Evolutionary conservation across 1,284 basidiomycete species (phyloP).

Genomic region (Heliocybe sulcata): DNA sequence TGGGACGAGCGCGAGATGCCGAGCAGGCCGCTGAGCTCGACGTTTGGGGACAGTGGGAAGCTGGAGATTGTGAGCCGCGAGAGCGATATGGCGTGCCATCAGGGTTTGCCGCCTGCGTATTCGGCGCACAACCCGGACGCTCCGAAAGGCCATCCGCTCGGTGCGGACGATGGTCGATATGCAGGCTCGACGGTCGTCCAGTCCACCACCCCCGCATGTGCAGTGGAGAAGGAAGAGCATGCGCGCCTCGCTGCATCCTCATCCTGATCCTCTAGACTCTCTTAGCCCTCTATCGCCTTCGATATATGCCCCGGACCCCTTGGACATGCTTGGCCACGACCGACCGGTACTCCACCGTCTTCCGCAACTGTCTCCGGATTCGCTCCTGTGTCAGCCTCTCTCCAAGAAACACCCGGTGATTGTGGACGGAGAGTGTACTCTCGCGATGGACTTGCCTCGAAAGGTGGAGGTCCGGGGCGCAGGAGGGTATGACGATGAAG

Average conservation of each 20-base stretch:
- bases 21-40: slow-evolving; percentile 3
- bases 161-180: slow-evolving; percentile 9
- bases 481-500: not conserved
- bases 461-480: not conserved
- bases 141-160: slow-evolving; percentile 9
- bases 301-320: not conserved
- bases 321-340: not conserved
- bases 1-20: not conserved
- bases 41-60: not conserved
- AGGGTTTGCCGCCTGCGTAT: slow-evolving; percentile 5
- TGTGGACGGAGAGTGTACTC: slow-evolving; percentile 15
- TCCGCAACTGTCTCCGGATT: not conserved
- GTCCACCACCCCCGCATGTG: slow-evolving; percentile 5
- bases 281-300: not conserved
- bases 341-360: not conserved
- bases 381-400: not conserved
- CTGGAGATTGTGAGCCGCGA: slow-evolving; percentile 18
- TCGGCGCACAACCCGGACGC: slow-evolving; percentile 1
- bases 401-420: not conserved
- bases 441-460: slow-evolving; percentile 18
- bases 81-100: slow-evolving; percentile 14
- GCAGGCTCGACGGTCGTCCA: slow-evolving; percentile 13
- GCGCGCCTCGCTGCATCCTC: slow-evolving; percentile 10
- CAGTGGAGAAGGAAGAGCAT: slow-evolving; percentile 13
- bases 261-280: not conserved